Conservation (phyloP, 495 filamentous ascomycete species). For the Aspergillus sparsus region DNA sequence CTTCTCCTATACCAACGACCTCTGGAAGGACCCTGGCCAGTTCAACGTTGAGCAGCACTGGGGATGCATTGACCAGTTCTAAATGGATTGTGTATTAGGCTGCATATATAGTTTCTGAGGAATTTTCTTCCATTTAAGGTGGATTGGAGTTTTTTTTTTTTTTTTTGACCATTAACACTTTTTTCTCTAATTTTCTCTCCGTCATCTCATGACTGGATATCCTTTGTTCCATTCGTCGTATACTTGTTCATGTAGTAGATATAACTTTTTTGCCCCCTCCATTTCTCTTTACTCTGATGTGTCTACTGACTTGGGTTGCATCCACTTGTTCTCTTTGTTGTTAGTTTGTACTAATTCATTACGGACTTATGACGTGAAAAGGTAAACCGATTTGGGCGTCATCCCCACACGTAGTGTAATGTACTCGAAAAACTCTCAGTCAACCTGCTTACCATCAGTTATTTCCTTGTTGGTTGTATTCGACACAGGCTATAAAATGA, state of each 20-base stretch:
- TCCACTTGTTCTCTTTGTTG: constrained; percentile 34
- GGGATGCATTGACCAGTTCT: constrained; percentile 62
- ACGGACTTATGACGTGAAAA: constrained; percentile 18
- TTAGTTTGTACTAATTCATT: constrained; percentile 34
- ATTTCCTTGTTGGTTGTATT: too few species aligned
- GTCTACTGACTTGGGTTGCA: constrained; percentile 38
- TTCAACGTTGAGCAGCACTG: constrained; percentile 80
- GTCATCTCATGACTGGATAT: constrained; percentile 23
- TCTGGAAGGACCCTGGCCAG: constrained; percentile 73
- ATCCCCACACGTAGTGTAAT: too few species aligned
- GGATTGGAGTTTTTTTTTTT: constrained; percentile 24
- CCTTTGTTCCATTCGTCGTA: constrained; percentile 30
- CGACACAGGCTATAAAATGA: too few species aligned
- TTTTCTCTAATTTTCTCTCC: constrained; percentile 7
- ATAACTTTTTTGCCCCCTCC: constrained; percentile 35
- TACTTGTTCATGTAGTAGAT: constrained; percentile 41
- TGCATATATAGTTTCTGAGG: constrained; percentile 23
- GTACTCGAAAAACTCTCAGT: too few species aligned
- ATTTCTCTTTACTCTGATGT: constrained; percentile 20
- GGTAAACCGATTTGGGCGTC: background rate
- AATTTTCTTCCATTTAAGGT: constrained; percentile 25
- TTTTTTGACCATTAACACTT: constrained; percentile 2
- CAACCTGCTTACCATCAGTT: too few species aligned
- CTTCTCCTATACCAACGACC: constrained; percentile 79
- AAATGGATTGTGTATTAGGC: constrained; percentile 24